Conservation (phyloP, 1,284 basidiomycete genomes). For the Sporisorium scitamineum region DNA sequence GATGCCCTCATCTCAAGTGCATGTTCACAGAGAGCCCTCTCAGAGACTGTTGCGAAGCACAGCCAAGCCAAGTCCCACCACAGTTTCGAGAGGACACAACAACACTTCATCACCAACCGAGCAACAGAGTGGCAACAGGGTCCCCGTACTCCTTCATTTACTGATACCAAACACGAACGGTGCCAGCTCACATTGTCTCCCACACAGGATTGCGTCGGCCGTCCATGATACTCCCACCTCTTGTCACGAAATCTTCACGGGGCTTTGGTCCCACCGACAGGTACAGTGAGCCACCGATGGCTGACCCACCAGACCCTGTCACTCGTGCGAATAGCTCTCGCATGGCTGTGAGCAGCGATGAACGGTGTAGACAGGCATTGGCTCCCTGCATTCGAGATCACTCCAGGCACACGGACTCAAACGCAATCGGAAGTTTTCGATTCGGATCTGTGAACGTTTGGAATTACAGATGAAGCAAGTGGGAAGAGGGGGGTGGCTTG, state of each 20-base stretch:
- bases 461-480: slow-evolving; percentile 5
- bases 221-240: not conserved
- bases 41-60: not conserved
- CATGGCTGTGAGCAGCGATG: not conserved
- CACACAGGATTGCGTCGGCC: not conserved
- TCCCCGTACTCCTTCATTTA: slow-evolving; percentile 13
- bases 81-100: not conserved
- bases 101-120: slow-evolving; percentile 5
- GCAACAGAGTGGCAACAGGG: not conserved
- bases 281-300: slow-evolving; percentile 2
- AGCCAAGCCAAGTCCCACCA: not conserved
- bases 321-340: not conserved
- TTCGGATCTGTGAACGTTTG: not conserved
- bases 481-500: not conserved
- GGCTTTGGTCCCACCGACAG: too few relatives aligned
- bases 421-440: not conserved
- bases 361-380: not conserved
- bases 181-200: not conserved
- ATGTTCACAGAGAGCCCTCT: not conserved
- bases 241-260: not conserved
- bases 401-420: not conserved
- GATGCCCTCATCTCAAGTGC: not conserved
- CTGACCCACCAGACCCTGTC: not conserved
- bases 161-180: not conserved
- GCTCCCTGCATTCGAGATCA: too few relatives aligned